Evolutionary conservation across 2,329 filamentous ascomycete genomes (phyloP).

Genomic region (Penicillium sp.): DNA sequence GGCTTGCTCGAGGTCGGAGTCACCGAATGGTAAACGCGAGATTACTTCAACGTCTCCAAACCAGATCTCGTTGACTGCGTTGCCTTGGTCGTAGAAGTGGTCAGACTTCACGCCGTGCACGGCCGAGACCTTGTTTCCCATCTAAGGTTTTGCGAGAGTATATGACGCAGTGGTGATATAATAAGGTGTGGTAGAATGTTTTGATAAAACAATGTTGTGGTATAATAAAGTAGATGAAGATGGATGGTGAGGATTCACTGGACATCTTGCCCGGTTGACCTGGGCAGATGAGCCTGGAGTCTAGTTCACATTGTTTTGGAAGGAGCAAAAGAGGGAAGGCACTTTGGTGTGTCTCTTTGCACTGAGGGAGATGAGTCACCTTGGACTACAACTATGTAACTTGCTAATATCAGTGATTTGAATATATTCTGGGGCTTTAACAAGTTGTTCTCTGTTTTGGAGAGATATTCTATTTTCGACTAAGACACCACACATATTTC

Average conservation of each 20-base stretch:
- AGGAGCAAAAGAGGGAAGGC: neutral
- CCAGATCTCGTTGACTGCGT: constrained; percentile 40
- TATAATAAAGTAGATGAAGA: neutral
- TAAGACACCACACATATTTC: neutral
- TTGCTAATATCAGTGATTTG: neutral
- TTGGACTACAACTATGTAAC: neutral
- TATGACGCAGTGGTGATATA: neutral
- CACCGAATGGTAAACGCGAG: constrained; percentile 38
- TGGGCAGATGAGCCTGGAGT: neutral
- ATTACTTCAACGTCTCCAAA: constrained; percentile 35
- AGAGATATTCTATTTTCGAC: neutral
- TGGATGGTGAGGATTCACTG: neutral
- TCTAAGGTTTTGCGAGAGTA: constrained; percentile 1
- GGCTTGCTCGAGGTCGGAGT: constrained; percentile 38
- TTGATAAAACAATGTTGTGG: neutral
- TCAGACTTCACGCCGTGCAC: constrained; percentile 34
- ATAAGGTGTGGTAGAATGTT: neutral
- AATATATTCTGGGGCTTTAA: neutral
- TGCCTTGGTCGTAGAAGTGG: constrained; percentile 34
- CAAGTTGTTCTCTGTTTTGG: neutral
- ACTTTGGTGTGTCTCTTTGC: neutral
- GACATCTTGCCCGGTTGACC: neutral
- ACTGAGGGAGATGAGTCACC: neutral
- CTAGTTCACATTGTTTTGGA: neutral
- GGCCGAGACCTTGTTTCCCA: constrained; percentile 37